phyloP scores from a whole-genome alignment of 2,329 filamentous ascomycete species.

The Colletotrichum navitas region DNA sequence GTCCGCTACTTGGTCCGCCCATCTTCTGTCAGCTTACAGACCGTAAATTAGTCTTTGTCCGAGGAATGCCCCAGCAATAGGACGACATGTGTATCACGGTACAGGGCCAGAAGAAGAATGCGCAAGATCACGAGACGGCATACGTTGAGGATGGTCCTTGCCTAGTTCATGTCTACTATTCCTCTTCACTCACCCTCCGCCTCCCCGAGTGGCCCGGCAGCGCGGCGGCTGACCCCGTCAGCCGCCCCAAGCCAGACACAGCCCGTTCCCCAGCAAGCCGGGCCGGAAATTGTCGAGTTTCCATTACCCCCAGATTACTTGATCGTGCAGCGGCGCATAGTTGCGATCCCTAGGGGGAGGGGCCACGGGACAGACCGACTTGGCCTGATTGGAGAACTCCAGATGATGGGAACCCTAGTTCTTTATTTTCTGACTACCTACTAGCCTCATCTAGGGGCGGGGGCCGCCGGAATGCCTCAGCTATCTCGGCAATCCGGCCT shows the following conservation, averaged over 20 bases:
- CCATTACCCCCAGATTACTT: slow-evolving; percentile 45
- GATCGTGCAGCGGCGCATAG: slow-evolving; percentile 39
- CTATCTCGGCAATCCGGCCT: not conserved
- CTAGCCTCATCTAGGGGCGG: not conserved
- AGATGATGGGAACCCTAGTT: slow-evolving; percentile 27
- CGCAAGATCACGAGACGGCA: slow-evolving; percentile 39
- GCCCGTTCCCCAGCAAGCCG: slow-evolving; percentile 18
- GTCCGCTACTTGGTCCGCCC: slow-evolving; percentile 16
- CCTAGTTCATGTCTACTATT: not conserved
- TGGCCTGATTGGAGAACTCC: slow-evolving; percentile 31
- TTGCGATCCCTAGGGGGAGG: slow-evolving; percentile 3
- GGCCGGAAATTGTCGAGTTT: slow-evolving; percentile 34
- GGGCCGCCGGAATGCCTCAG: not conserved
- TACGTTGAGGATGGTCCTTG: slow-evolving; percentile 39
- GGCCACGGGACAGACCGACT: slow-evolving; percentile 42
- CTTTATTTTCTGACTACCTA: not conserved
- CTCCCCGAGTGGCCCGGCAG: slow-evolving; percentile 39
- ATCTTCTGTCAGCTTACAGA: not conserved
- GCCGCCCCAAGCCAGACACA: slow-evolving; percentile 19
- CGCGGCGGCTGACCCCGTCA: slow-evolving; percentile 38
- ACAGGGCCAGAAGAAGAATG: slow-evolving; percentile 15
- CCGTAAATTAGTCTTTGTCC: not conserved
- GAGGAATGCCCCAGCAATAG: slow-evolving; percentile 3
- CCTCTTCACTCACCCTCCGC: not conserved
- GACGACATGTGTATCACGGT: not conserved